Evolutionary conservation across 768 basidiomycete species (phyloP), one percentile per base, ranked within the genome.

Genomic region (Mycena polygramma): DNA sequence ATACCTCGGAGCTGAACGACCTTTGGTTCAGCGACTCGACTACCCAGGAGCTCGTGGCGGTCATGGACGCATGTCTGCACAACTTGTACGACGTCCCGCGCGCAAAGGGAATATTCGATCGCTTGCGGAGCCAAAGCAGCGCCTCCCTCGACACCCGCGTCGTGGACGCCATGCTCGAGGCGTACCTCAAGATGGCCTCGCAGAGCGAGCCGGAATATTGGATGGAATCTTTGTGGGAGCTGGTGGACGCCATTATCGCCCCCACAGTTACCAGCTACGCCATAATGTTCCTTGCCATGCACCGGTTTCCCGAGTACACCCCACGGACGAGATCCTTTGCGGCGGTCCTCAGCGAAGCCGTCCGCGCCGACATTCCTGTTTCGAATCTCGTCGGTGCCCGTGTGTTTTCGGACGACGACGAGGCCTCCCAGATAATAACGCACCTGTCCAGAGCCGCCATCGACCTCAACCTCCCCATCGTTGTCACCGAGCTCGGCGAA

Each of bases 41-140:
- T 0, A 89, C 91, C 0, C 88, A 90, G 75, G 93, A 95, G 78
- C 84, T 88, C 63, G 77, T 94, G 14, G 90, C 93, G 0, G 87
- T 97, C 71, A 93, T 97, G 81, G 91, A 93, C 74, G 94, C 94
- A 6, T 97, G 96, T 77, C 81, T 97, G 15, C 87, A 92, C 77
- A 88, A 92, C 71, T 76, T 89, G 3, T 90, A 92, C 78, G 94
- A 96, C 77, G 89, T 96, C 0, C 84, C 87, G 0, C 92, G 96
- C 7, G 95, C 95, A 9, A 89, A 89, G 71, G 82, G 83, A 45
- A 87, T 97, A 26, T 95, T 96, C 71, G 87, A 89, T 55, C 84
- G 86, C 11, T 79, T 96, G 45, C 87, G 91, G 8, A 71, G 72
- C 10, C 37, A 70, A 24, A 75, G 79, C 41, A 79, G 80, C 71